phyloP scores from a whole-genome alignment of 495 filamentous ascomycete genomes.

The Hypoxylon fragiforme region DNA sequence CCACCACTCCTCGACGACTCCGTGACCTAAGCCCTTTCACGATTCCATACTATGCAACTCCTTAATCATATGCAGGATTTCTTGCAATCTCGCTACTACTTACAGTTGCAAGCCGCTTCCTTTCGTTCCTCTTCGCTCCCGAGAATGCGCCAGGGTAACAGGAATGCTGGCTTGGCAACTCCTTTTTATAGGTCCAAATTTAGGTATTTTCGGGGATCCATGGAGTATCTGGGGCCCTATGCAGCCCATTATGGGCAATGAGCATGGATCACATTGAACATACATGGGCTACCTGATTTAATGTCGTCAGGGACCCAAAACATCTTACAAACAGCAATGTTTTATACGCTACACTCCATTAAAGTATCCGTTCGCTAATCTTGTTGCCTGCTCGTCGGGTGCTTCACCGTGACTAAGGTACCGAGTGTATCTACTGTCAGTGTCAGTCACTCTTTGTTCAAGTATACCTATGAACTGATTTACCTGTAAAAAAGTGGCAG shows the following conservation, averaged over 20 bases:
- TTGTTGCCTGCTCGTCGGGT: too few species aligned
- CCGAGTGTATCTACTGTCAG: too few species aligned
- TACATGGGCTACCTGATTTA: too few species aligned
- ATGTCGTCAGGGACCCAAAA: constrained; percentile 4
- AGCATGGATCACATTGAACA: too few species aligned
- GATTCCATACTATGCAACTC: neutral
- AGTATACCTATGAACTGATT: too few species aligned
- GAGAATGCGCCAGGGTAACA: constrained; percentile 13
- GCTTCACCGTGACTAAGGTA: too few species aligned
- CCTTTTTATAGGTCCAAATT: constrained; percentile 30
- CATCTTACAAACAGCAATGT: neutral
- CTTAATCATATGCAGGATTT: constrained; percentile 27
- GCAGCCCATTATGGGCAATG: neutral
- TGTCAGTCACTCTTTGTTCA: too few species aligned
- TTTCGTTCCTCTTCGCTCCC: constrained; percentile 3
- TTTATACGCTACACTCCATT: too few species aligned
- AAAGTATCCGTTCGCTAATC: too few species aligned
- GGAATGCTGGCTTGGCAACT: constrained; percentile 22
- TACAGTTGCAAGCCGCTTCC: neutral
- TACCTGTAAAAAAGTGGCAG: too few species aligned
- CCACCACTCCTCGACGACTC: constrained; percentile 22
- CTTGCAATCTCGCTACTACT: constrained; percentile 15
- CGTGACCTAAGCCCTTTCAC: constrained; percentile 17
- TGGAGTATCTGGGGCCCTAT: too few species aligned
- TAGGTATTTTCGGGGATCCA: constrained; percentile 16